A percentile compares a stretch with the other conserved stretches of the same genome.
Evolutionary conservation across 257 asterid species (phyloP).

Genomic region (Leonotis leonurus): DNA sequence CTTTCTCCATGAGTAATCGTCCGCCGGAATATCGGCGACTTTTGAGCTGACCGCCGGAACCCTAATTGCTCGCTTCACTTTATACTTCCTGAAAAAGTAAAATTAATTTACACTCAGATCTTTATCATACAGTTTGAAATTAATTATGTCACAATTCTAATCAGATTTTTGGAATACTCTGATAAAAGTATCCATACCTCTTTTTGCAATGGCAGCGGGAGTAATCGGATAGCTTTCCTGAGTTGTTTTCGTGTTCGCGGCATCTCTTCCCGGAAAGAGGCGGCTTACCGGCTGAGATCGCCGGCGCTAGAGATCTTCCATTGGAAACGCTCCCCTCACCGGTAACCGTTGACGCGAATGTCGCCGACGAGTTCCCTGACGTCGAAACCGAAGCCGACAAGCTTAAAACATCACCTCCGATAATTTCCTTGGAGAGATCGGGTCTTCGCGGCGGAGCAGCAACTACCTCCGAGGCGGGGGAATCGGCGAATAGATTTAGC

Average conservation of each 20-base stretch:
- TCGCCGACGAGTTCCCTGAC: conserved; percentile 42
- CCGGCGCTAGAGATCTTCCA: conserved; percentile 23
- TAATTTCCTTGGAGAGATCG: conserved; percentile 33
- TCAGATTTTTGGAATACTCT: not conserved
- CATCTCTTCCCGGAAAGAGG: conserved; percentile 55
- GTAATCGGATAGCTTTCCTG: conserved; percentile 45
- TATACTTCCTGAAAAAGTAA: conserved; percentile 34
- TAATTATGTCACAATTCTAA: not conserved
- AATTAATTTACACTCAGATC: not conserved
- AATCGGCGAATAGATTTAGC: conserved; percentile 23
- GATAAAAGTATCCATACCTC: conserved; percentile 27
- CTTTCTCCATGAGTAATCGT: conserved; percentile 73
- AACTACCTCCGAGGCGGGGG: conserved; percentile 18
- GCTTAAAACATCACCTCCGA: conserved; percentile 24
- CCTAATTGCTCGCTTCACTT: conserved; percentile 36
- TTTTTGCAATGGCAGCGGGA: conserved; percentile 66
- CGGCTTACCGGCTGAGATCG: conserved; percentile 41
- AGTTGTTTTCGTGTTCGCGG: conserved; percentile 48
- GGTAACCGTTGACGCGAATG: conserved; percentile 52
- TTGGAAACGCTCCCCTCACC: conserved; percentile 80
- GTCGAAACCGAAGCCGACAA: conserved; percentile 34
- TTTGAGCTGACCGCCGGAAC: conserved; percentile 65
- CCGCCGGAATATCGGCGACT: conserved; percentile 56
- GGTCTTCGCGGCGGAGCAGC: conserved; percentile 26
- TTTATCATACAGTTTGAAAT: not conserved